Conservation (phyloP, 2,329 filamentous ascomycete species). For the Botrytis medusae region DNA sequence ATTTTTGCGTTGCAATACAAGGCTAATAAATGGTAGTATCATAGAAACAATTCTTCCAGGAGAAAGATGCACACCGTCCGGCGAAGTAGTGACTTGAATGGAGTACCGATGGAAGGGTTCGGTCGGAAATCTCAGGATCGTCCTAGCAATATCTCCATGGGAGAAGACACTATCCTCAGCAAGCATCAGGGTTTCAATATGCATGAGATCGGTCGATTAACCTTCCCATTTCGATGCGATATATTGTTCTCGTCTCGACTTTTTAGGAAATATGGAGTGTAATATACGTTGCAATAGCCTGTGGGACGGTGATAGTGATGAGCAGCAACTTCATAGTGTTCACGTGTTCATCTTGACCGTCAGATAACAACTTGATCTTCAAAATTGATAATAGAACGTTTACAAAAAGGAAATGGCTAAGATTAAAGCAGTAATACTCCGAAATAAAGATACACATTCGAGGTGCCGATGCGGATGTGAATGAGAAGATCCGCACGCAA, state of each 20-base stretch:
- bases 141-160: conserved; percentile 19
- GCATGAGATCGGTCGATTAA: conserved; percentile 21
- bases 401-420: not conserved
- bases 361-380: not conserved
- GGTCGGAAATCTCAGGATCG: conserved; percentile 22
- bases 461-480: not conserved
- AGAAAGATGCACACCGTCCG: conserved; percentile 8
- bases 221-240: conserved; percentile 1
- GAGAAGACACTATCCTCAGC: not conserved
- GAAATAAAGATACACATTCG: not conserved
- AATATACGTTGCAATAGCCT: not conserved
- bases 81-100: conserved; percentile 18
- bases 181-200: conserved; percentile 19
- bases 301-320: conserved; percentile 5
- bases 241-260: conserved; percentile 8
- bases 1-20: conserved; percentile 17
- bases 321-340: not conserved
- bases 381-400: not conserved
- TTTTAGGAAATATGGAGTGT: conserved; percentile 14
- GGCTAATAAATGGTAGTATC: conserved; percentile 12
- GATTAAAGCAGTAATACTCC: not conserved
- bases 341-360: not conserved
- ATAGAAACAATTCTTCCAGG: conserved; percentile 4
- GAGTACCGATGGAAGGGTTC: conserved; percentile 22
- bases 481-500: not conserved